These are phyloP conservation scores for Orbilia ellipsospora DNA, from an alignment of 2,329 filamentous ascomycete genomes.

Conservation along the genomic window DNA sequence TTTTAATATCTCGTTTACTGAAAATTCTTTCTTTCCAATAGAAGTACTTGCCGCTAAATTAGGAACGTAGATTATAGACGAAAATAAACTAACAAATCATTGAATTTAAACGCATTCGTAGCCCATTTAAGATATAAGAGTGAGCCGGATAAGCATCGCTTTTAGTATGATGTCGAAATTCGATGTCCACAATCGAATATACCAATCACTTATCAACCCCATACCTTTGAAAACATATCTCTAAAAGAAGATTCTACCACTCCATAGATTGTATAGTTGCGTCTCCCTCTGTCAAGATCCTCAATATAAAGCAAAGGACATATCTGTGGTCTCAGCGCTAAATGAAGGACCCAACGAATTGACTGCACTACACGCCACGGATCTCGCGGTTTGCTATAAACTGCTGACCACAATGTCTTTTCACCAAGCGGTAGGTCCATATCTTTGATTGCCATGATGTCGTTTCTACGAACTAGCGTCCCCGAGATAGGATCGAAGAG, in stretches of 20 bases:
- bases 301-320: slow-evolving; percentile 27
- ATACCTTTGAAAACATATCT: background rate
- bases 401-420: slow-evolving; percentile 24
- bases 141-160: no score
- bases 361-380: slow-evolving; percentile 9
- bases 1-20: no score
- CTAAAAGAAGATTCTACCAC: slow-evolving; percentile 14
- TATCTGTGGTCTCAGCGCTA: slow-evolving; percentile 8
- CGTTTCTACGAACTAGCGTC: slow-evolving; percentile 15
- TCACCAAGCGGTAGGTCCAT: slow-evolving; percentile 20
- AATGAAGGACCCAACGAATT: slow-evolving; percentile 13
- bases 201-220: background rate
- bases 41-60: no score
- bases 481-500: slow-evolving; percentile 22
- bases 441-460: slow-evolving; percentile 29
- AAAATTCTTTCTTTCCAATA: no score
- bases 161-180: no score
- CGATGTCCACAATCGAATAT: no score
- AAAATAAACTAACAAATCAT: no score
- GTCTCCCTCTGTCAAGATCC: slow-evolving; percentile 28
- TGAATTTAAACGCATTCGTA: no score
- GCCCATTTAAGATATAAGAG: no score
- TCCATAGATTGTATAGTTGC: slow-evolving; percentile 21
- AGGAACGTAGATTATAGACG: no score
- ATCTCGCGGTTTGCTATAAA: slow-evolving; percentile 17